Conservation (phyloP, 768 basidiomycete genomes). For the Leccinum subgranulosum region DNA sequence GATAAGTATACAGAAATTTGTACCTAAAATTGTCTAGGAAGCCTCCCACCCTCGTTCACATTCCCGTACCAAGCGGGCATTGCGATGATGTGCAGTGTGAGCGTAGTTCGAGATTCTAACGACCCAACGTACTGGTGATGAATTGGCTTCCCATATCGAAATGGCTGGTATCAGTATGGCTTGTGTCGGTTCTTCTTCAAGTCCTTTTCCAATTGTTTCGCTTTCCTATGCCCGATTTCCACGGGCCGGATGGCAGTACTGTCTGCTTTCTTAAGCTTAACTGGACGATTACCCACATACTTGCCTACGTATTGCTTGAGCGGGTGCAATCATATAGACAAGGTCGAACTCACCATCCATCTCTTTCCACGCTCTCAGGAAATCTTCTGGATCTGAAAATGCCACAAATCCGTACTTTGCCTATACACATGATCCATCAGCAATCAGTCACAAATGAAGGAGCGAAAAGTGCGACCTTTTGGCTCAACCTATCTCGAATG, state of each 20-base stretch:
- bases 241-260: constrained; percentile 83
- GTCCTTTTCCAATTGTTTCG: constrained; percentile 84
- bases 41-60: constrained; percentile 8
- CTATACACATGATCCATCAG: constrained; percentile 37
- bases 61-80: constrained; percentile 2
- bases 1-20: not conserved
- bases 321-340: not conserved
- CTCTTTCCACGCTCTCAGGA: constrained; percentile 97
- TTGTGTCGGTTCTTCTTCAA: constrained; percentile 86
- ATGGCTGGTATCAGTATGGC: constrained; percentile 56
- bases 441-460: not conserved
- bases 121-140: constrained; percentile 29
- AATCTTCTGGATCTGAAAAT: constrained; percentile 98
- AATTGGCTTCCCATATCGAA: not conserved
- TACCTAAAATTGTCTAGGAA: not conserved
- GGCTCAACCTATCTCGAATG: constrained; percentile 88
- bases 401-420: constrained; percentile 97
- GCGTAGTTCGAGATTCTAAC: constrained; percentile 21
- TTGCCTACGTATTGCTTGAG: constrained; percentile 56
- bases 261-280: constrained; percentile 94
- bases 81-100: constrained; percentile 16
- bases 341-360: constrained; percentile 78
- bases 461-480: constrained; percentile 60
- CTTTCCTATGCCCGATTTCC: constrained; percentile 91
- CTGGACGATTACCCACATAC: constrained; percentile 97